Base-by-base conservation (phyloP, 1,284 basidiomycete species). In the Moesziomyces antarcticus region DNA sequence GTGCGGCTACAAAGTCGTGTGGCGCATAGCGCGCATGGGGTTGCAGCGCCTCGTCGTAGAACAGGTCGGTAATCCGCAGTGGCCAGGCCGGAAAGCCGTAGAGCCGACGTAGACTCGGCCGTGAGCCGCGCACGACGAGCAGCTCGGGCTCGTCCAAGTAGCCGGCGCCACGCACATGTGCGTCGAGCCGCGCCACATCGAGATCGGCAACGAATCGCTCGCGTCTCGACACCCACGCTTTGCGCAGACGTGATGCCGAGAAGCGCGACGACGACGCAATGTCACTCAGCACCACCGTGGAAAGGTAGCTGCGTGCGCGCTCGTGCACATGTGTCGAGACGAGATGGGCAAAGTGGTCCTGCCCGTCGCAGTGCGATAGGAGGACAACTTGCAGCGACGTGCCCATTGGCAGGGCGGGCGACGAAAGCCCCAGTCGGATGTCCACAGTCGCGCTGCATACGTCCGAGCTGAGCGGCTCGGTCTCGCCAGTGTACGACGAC, bases 51-150 rank as follows among this genome's bases (percentile, higher is more conserved):
- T 52, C n/a, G 47, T 73, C 70, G 41, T 54, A 68, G 30, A 73
- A 68, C 30, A 73, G 47, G 57, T 73, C 70, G 16, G 59, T 50
- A n/a, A 73, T 18, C 20, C 70, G 30, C 20, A 73, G 33, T 21
- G 70, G 50, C 70, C 70, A 73, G 3, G 70, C 59, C n/a, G 70
- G 70, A 42, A 67, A 67, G 11, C 70, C 70, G 22, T 73, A 41
- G 25, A 73, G 44, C 48, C 50, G 56, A 9, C 62, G 21, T 30
- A 52, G 22, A 16, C 56, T 33, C n/a, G 35, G 21, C 2, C 35
- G 45, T 2, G 27, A 50, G 5, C 63, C 59, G n/a, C 54, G 60
- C 11, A 73, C 60, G 5, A 68, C 50, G n/a, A 73, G 13, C 35
- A 73, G 56, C 24, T 68, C 59, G 5, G 70, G 70, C 18, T 73